Evolutionary conservation across 2,329 filamentous ascomycete genomes (phyloP).

Genomic region (Ceratocystiopsis brevicomis): DNA sequence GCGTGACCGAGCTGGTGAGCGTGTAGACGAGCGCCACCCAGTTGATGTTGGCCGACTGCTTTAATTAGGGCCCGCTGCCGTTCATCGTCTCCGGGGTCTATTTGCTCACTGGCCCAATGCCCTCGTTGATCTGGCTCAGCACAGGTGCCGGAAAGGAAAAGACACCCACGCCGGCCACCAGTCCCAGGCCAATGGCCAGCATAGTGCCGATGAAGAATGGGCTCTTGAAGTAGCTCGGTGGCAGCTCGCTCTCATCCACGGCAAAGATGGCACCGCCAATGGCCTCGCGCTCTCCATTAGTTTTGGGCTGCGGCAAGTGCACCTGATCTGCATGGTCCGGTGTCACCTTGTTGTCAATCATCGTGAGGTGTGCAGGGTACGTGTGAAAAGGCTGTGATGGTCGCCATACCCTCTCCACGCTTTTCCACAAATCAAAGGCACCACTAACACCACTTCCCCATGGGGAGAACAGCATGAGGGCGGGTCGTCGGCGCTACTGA

Average conservation of each 20-base stretch:
- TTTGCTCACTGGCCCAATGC: conserved; percentile 3
- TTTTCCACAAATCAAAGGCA: too few relatives aligned
- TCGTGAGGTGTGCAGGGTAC: too few relatives aligned
- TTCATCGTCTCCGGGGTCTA: too few relatives aligned
- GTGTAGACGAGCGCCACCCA: conserved; percentile 16
- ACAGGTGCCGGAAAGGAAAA: conserved; percentile 12
- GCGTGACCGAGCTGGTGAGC: conserved; percentile 12
- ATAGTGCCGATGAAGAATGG: conserved; percentile 6
- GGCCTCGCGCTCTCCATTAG: not conserved
- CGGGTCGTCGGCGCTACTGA: too few relatives aligned
- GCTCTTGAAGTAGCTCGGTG: conserved; percentile 5
- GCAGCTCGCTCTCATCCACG: conserved; percentile 2
- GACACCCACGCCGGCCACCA: conserved; percentile 14
- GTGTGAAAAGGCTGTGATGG: too few relatives aligned
- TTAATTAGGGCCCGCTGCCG: too few relatives aligned
- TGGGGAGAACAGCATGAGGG: too few relatives aligned
- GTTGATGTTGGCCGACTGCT: conserved; percentile 10
- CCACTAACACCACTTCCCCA: too few relatives aligned
- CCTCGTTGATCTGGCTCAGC: conserved; percentile 5
- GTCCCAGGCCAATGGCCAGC: conserved; percentile 7
- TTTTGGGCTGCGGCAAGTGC: too few relatives aligned
- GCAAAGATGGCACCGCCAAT: conserved; percentile 2
- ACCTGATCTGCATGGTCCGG: too few relatives aligned
- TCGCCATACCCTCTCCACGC: too few relatives aligned
- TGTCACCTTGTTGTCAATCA: too few relatives aligned